Base-by-base conservation (phyloP, 495 filamentous ascomycete species). In the Umbilicaria muhlenbergii region DNA sequence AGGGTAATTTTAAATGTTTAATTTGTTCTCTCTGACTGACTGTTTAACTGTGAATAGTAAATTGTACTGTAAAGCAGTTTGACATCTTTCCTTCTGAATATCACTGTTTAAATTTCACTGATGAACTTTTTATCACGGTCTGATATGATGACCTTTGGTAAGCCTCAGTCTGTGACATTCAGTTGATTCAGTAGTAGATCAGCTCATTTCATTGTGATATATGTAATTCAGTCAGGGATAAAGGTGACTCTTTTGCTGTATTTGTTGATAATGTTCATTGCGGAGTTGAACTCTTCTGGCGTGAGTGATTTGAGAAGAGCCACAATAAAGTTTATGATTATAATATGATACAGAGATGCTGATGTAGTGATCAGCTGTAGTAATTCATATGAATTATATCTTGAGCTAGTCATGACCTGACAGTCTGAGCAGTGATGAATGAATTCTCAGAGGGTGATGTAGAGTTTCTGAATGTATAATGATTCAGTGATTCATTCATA, bases 291-390 rank as follows among this genome's bases (percentile, higher is more conserved):
- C 0, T 32, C 5, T 8, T 44, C 32, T 15, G 14, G 5, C 13
- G 16, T 0, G 3, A 10, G 24, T 13, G 33, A 41, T 1, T 8
- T 11, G 17, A 14, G 43, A 3, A 53, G 11, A 0, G 36, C 32
- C 0, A 53, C 2, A 13, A 53, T 39, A 32, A 53, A 53, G 18
- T 53, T 33, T 0, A 53, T 48, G 31, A 36, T 15, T 0, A 53
- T 2, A 1, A 38, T 53, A 38, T 53, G 15, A 18, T 51, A 48
- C 0, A 39, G 48, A 0, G 39, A 41, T n/a, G 16, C 16, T 5
- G 44, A 32, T 1, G 17, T 28, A 11, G 13, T 16, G 19, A 53
- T 50, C 12, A 28, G 44, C 1, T 36, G 8, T 12, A 50, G 13
- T 19, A 10, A 32, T n/a, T 32, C 19, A 37, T 47, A 51, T 11